Evolutionary conservation across 1,284 basidiomycete genomes (phyloP), one percentile per base, ranked within the genome.

Genomic region (Apiotrichum laibachii): DNA sequence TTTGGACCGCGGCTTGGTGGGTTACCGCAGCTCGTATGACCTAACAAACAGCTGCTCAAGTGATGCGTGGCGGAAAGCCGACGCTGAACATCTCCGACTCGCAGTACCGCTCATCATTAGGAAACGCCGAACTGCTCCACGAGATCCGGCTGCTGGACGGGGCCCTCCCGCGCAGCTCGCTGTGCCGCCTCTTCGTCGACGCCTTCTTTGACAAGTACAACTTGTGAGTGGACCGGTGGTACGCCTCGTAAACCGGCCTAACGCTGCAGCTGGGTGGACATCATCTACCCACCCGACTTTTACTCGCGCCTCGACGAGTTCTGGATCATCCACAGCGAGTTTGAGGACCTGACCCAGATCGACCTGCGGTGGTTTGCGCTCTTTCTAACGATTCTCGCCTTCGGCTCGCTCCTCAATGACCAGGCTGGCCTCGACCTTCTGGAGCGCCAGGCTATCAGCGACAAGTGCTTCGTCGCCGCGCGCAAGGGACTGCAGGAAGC

Each of bases 351-450:
- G n/a, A 53, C 59, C 9, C 45, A 61, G 12, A 62, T 69, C 48
- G 72, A 73, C 40, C 58, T 72, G 31, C 66, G 70, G 12, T 66
- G 68, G 59, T 55, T 73, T 12, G 64, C 67, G 1, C 63, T 73
- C n/a, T 53, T 73, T 22, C 63, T 69, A 44, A 67, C 67, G 26
- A 59, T 72, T 10, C 56, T 72, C 1, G 69, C 70, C 2, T 72
- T 71, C 21, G 72, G 72, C 1, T 63, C 66, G 10, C 45, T 73
- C 15, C 65, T 73, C 8, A 66, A 67, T 18, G 61, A 59, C 19
- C 50, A 56, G 12, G 45, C 45, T 12, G 37, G 45, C 9, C 51
- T 59, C 21, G 57, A 43, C 7, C 58, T 63, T 11, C 50, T 44
- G 13, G 63, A 67, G 44, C 50, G 66, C 7, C 65, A 64, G 43